Conservation (phyloP, 2,329 filamentous ascomycete species). For the Colletotrichum sojae region DNA sequence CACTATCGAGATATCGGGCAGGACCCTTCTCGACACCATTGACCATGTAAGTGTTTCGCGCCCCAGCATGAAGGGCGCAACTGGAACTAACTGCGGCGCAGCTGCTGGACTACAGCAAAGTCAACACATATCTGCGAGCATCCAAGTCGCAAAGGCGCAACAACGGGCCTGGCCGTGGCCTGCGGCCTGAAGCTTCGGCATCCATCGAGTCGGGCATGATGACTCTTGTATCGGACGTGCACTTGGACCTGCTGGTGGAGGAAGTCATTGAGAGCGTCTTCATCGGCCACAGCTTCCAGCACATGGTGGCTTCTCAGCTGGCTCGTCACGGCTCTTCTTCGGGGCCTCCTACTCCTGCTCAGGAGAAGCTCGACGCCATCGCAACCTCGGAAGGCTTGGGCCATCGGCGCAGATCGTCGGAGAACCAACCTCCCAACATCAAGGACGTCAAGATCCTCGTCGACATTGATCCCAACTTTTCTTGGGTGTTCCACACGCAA, state of each 20-base stretch:
- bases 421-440: slow-evolving; percentile 43
- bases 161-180: slow-evolving; percentile 35
- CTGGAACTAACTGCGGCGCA: background rate
- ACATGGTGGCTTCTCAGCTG: slow-evolving; percentile 47
- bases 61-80: background rate
- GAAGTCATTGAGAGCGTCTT: slow-evolving; percentile 57
- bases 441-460: slow-evolving; percentile 57
- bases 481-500: slow-evolving; percentile 68
- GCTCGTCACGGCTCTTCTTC: slow-evolving; percentile 48
- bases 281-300: slow-evolving; percentile 55
- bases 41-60: slow-evolving; percentile 54
- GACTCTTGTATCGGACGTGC: slow-evolving; percentile 49
- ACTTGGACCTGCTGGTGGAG: slow-evolving; percentile 52
- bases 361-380: slow-evolving; percentile 41
- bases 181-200: slow-evolving; percentile 22
- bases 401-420: slow-evolving; percentile 8
- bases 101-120: slow-evolving; percentile 66
- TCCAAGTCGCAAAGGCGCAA: slow-evolving; percentile 42
- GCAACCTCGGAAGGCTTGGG: slow-evolving; percentile 33
- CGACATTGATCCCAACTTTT: slow-evolving; percentile 61
- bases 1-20: slow-evolving; percentile 64
- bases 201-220: slow-evolving; percentile 46
- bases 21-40: slow-evolving; percentile 64
- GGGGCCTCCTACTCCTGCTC: slow-evolving; percentile 36
- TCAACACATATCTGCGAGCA: slow-evolving; percentile 53